Conservation (phyloP, 768 basidiomycete species). For the Lepiota brunneoincarnata region DNA sequence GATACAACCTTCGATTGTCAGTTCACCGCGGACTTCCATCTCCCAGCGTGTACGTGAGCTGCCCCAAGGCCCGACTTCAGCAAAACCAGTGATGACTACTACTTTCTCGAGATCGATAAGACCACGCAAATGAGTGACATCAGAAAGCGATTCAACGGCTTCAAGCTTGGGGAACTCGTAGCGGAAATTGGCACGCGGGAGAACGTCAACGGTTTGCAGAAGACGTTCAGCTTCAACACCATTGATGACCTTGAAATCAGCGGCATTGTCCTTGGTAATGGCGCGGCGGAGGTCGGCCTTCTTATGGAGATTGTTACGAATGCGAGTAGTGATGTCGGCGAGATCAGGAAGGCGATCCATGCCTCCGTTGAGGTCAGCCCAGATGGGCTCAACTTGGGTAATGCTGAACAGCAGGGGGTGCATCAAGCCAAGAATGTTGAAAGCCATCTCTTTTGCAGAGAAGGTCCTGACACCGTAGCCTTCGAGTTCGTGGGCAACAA, state of each 20-base stretch:
- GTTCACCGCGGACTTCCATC: slow-evolving; percentile 97
- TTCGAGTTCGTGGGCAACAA: slow-evolving; percentile 92
- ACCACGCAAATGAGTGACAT: slow-evolving; percentile 79
- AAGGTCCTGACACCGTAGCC: slow-evolving; percentile 93
- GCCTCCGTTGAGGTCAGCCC: slow-evolving; percentile 98
- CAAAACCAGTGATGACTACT: slow-evolving; percentile 93
- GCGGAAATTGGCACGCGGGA: slow-evolving; percentile 97
- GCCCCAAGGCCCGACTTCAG: slow-evolving; percentile 98
- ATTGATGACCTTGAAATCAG: slow-evolving; percentile 91
- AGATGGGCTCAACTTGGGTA: slow-evolving; percentile 98
- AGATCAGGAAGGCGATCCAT: slow-evolving; percentile 97
- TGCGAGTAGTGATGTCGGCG: slow-evolving; percentile 85
- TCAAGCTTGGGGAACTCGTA: slow-evolving; percentile 93
- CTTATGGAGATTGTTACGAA: slow-evolving; percentile 76
- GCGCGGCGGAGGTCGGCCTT: slow-evolving; percentile 93
- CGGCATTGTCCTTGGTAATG: slow-evolving; percentile 88
- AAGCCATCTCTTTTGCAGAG: slow-evolving; percentile 99
- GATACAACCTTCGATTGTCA: slow-evolving; percentile 96
- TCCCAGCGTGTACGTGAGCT: slow-evolving; percentile 98
- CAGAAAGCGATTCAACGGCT: slow-evolving; percentile 58
- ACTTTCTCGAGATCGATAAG: slow-evolving; percentile 96
- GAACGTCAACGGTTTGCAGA: slow-evolving; percentile 87
- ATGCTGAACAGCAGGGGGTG: slow-evolving; percentile 99
- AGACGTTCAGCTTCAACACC: slow-evolving; percentile 91
- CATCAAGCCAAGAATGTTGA: slow-evolving; percentile 99